Conservation (phyloP, 2,329 filamentous ascomycete genomes). For the Corniculantispora saksenae region DNA sequence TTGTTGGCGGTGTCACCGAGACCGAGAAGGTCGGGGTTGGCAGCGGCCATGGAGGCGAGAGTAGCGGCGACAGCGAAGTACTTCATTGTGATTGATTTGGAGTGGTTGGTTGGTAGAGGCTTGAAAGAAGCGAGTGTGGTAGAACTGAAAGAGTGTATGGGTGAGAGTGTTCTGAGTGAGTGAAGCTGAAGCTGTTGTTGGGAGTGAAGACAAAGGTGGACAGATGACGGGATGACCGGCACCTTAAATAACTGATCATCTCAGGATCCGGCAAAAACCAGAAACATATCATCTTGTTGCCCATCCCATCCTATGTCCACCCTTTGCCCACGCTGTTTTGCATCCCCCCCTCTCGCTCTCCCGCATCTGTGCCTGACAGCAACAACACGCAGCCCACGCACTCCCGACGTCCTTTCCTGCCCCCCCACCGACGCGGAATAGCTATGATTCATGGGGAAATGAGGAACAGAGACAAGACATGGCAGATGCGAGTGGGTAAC, state of each 20-base stretch:
- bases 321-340: neutral
- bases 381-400: neutral
- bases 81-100: constrained; percentile 28
- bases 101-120: constrained; percentile 12
- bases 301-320: neutral
- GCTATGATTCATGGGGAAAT: constrained; percentile 21
- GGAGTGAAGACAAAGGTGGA: neutral
- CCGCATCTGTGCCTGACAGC: neutral
- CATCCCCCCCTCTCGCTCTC: neutral
- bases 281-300: neutral
- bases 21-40: neutral
- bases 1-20: neutral
- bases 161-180: constrained; percentile 19
- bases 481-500: constrained; percentile 6
- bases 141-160: constrained; percentile 21
- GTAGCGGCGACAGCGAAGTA: constrained; percentile 26
- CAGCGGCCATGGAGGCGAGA: constrained; percentile 21
- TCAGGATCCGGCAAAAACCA: neutral
- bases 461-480: constrained; percentile 19
- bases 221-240: neutral
- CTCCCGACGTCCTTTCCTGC: no score
- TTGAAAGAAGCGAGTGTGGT: constrained; percentile 11
- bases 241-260: constrained; percentile 18
- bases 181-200: constrained; percentile 19
- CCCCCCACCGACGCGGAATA: neutral